Evolutionary conservation across 225 moss, liverwort and hornwort species (phyloP), one percentile per base, ranked within the genome.

Genomic region (Asterella californica): DNA sequence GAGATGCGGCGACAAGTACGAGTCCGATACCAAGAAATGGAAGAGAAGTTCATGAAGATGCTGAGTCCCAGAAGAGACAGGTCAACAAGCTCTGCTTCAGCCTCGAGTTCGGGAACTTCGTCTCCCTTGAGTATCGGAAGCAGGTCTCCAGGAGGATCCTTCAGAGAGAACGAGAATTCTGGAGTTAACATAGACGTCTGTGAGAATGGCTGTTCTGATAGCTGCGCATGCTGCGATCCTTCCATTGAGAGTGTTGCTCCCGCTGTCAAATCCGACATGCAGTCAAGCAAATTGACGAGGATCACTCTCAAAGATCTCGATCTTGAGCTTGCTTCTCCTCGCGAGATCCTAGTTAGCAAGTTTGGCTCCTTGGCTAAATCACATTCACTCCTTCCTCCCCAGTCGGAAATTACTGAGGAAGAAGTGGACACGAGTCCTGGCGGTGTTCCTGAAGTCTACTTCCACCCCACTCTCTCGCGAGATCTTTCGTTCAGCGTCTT

Each of bases 61-160:
- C 59, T 60, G 29, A 76, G 60, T 61, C 60, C 76, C 6, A 76
- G 76, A 37, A 61, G 76, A 29, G 76, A 76, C 10, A 21, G 38
- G 0, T 74, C 47, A 9, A 11, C 14, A 11, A 53, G 29, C 30
- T 27, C 5, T 34, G 52, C 11, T 19, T 30, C 50, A 4, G 24
- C n/a, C 27, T 76, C 42, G 1, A 62, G 38, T n/a, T 62, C 62
- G 9, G 37, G 2, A 14, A 42, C 59, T 38, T 76, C 59, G 30
- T 27, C 53, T 45, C 60, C 59, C 38, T 36, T 3, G 2, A 76
- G 45, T 34, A 38, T 38, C 17, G 60, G n/a, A 19, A 14, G 10
- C 38, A 42, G 61, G n/a, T 59, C 48, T 25, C 25, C 61, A 17
- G 11, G 17, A 21, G 45, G 37, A 25, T 59, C 62, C 48, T 72